Conservation (phyloP, 371 early-diverging fungal species). For the Mortierella sp. region DNA sequence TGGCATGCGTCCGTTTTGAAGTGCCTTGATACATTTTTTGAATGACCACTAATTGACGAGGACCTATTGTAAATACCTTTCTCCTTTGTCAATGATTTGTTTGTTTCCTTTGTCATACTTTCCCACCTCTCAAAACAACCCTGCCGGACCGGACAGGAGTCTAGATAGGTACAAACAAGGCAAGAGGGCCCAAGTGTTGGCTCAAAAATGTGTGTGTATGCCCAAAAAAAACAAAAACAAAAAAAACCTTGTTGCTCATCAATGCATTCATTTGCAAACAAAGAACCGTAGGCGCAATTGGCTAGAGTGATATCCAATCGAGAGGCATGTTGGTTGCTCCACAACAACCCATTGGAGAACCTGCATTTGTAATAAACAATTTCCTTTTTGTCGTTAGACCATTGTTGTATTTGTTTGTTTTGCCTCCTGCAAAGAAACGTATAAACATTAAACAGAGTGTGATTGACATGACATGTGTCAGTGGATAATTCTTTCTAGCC, state of each 20-base stretch:
- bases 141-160: background rate
- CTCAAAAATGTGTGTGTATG: too few relatives aligned
- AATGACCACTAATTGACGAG: too few relatives aligned
- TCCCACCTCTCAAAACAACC: background rate
- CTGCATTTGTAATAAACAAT: too few relatives aligned
- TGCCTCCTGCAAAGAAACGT: background rate
- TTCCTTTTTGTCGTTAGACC: background rate
- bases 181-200: background rate
- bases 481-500: background rate
- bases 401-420: background rate
- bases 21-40: background rate
- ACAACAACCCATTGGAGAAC: background rate
- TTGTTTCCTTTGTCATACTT: background rate
- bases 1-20: too few relatives aligned
- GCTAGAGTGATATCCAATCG: conserved; percentile 12
- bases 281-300: conserved; percentile 11
- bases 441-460: background rate
- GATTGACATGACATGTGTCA: background rate
- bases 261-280: background rate
- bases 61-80: too few relatives aligned
- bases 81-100: too few relatives aligned
- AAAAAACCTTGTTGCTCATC: background rate
- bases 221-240: conserved; percentile 4
- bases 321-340: background rate
- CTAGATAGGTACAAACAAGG: background rate